Base-by-base conservation (phyloP, 805 yeast species). In the Candida pini region DNA sequence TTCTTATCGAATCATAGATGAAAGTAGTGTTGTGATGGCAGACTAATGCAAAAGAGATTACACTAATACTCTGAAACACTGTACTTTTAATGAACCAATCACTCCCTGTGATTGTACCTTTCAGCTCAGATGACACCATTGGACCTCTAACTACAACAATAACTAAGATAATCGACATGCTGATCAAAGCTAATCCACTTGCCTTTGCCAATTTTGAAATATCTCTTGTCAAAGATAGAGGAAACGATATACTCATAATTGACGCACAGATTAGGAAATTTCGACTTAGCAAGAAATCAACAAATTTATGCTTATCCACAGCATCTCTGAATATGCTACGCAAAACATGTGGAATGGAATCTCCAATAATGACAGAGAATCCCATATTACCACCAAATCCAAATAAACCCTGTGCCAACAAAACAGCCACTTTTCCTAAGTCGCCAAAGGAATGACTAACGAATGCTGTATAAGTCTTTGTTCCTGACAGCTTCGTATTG, bases 321-420 rank as follows among this genome's bases (percentile, higher is more conserved):
- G 66, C 56, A 12, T 47, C 41, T 0, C 83, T 80, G 39, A 86
- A 69, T 22, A 86, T 54, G 3, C 87, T 74, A 36, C 76, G 64
- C 31, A 90, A 56, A 4, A 89, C 96, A 56, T 87, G 96, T 0
- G 97, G 97, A 23, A 90, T 78, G 0, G 96, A 84, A 51, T 89
- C 97, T 15, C 97, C 97, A 21, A 89, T 87, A 45, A 89, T 90
- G 34, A 89, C 89, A 41, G 95, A 84, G 59, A 87, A 90, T 2
- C 96, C 97, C 68, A 87, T 78, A 40, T 87, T 77, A 0, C 97
- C 97, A 18, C 97, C 97, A 51, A 86, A 79, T 1, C 97, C 97
- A 66, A 89, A 89, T 4, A 85, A 64, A 2, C 92, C 88, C 53
- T 89, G 95, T 0, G 95, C 76, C 3, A 81, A 47, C 18, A 89